A percentile compares a stretch with the other conserved stretches of the same genome.
Evolutionary conservation across 176 grass and related monocot species (phyloP).

Genomic region (Ensete glaucum): DNA sequence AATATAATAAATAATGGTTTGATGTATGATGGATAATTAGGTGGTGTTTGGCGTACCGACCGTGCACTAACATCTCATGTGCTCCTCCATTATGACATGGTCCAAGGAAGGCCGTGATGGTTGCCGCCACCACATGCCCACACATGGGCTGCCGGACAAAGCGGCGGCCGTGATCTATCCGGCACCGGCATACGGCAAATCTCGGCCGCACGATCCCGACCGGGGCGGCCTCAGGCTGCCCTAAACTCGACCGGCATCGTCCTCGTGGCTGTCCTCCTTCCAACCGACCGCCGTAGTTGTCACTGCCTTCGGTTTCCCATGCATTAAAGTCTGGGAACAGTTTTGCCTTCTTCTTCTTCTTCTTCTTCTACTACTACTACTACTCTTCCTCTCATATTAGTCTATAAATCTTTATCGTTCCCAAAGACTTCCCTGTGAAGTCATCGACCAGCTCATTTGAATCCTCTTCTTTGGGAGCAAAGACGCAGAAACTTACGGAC

Average conservation of each 20-base stretch:
- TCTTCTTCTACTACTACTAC: too few species aligned
- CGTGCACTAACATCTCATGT: not conserved
- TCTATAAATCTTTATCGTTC: constrained; percentile 9
- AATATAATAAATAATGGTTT: not conserved
- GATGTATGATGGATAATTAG: not conserved
- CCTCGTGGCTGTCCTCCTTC: not conserved
- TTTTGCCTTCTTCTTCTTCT: too few species aligned
- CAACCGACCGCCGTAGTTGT: not conserved
- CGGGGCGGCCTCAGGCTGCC: not conserved
- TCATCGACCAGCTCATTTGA: not conserved
- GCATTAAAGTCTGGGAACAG: not conserved
- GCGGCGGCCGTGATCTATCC: not conserved
- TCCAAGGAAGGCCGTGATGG: not conserved
- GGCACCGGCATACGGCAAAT: not conserved
- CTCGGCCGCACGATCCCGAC: not conserved
- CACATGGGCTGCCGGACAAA: not conserved
- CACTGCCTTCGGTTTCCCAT: not conserved
- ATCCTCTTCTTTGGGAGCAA: not conserved
- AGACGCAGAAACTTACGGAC: not conserved
- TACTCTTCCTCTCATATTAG: not conserved
- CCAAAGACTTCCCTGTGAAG: not conserved
- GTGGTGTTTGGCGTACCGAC: not conserved
- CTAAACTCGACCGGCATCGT: not conserved
- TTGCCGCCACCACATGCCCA: not conserved
- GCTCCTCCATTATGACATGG: not conserved